Percentiles rank a stretch among this genome's conserved stretches.
These are phyloP conservation scores for Cercophora newfieldiana DNA, from an alignment of 495 filamentous ascomycete genomes.

Conservation along the genomic window DNA sequence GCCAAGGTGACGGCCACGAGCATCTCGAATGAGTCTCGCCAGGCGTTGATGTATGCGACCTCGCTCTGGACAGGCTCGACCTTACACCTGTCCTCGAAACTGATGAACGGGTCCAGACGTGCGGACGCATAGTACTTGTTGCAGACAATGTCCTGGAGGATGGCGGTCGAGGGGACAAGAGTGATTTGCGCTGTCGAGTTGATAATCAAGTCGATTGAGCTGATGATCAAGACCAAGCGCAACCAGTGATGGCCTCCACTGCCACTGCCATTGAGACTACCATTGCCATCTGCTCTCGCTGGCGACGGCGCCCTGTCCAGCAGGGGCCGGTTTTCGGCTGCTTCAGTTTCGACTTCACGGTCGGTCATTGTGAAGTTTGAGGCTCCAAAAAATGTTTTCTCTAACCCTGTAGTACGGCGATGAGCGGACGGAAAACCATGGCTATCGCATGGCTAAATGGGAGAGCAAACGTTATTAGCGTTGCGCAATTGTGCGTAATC, in stretches of 20 bases:
- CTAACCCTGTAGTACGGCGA: neutral
- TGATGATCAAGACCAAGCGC: neutral
- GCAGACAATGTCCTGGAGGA: neutral
- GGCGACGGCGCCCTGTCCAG: neutral
- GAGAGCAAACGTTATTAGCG: neutral
- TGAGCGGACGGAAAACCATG: neutral
- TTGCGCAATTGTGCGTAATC: neutral
- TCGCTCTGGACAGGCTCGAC: constrained; percentile 45
- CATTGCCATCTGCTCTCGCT: neutral
- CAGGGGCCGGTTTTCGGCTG: neutral
- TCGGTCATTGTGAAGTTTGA: neutral
- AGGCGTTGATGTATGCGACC: constrained; percentile 43
- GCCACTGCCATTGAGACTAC: too few relatives aligned
- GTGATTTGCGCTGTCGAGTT: neutral
- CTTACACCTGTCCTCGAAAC: constrained; percentile 33
- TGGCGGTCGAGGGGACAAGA: neutral
- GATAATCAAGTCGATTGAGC: neutral
- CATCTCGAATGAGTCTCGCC: constrained; percentile 42
- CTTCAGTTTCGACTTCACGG: neutral
- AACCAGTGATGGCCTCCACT: too few relatives aligned
- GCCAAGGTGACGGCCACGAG: constrained; percentile 44
- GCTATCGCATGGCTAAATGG: neutral
- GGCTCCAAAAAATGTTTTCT: neutral
- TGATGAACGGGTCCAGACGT: neutral
- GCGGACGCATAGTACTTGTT: constrained; percentile 29